Evolutionary conservation across 2,329 filamentous ascomycete species (phyloP).

Genomic region (Claviceps humidiphila): DNA sequence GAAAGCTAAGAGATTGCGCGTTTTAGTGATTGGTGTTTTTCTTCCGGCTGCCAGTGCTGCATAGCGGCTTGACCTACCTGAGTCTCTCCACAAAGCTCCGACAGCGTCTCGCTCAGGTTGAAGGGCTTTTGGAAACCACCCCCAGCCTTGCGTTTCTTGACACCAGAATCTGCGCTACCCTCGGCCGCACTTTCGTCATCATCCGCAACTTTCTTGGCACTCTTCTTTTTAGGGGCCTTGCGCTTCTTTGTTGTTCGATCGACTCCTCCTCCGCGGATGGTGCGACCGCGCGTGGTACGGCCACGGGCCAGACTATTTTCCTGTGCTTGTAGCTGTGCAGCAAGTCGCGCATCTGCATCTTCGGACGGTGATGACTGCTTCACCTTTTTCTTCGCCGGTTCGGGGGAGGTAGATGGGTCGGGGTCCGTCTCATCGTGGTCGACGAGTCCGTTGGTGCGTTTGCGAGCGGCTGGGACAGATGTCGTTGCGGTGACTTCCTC

Average conservation of each 20-base stretch:
- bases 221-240: constrained; percentile 58
- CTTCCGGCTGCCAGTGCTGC: neutral
- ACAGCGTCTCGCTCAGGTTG: constrained; percentile 55
- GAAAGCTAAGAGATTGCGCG: constrained; percentile 49
- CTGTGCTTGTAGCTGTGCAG: constrained; percentile 80
- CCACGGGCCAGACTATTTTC: constrained; percentile 60
- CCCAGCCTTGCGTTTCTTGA: constrained; percentile 66
- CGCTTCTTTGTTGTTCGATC: constrained; percentile 54
- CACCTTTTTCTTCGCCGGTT: constrained; percentile 51
- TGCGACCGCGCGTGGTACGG: constrained; percentile 53
- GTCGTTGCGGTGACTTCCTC: constrained; percentile 29
- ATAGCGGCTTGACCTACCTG: constrained; percentile 33
- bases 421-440: constrained; percentile 33
- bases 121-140: constrained; percentile 89
- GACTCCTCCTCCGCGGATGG: constrained; percentile 34
- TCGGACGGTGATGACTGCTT: constrained; percentile 44
- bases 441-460: constrained; percentile 23
- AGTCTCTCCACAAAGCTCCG: constrained; percentile 56
- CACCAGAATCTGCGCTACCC: constrained; percentile 42
- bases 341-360: constrained; percentile 77
- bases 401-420: constrained; percentile 31
- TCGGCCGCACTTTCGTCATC: constrained; percentile 71
- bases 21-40: neutral
- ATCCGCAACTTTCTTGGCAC: constrained; percentile 56
- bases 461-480: constrained; percentile 17